Base-by-base conservation (phyloP, 2,329 filamentous ascomycete species). In the Annulohypoxylon truncatum region DNA sequence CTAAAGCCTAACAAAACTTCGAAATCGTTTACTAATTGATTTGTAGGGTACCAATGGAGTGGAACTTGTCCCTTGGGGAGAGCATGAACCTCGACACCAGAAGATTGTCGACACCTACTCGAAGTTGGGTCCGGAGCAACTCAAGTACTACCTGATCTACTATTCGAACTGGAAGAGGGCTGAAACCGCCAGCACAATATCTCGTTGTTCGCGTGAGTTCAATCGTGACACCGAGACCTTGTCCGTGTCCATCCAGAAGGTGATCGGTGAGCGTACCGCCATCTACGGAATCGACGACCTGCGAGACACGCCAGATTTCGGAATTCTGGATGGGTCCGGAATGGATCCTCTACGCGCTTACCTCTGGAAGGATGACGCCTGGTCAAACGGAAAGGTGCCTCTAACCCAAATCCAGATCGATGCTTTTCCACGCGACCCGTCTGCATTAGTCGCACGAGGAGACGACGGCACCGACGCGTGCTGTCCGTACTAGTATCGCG, bases 121-220 rank as follows among this genome's bases (percentile, higher is more conserved):
- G 70, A 87, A 87, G 75, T 78, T 87, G 6, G 77, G 79, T 3
- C 85, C 85, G 0, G 74, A 79, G 9, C 79, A 84, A 58, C 78
- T 88, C n/a, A 79, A 85, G 67, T 77, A 82, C 64, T 80, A 86
- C 60, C 79, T 87, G 44, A 78, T 82, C 26, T 79, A 82, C 56
- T 80, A 80, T 15, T 82, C 82, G 71, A 79, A 82, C 44, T 64
- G 48, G 29, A 81, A 81, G 20, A 82, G 81, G 50, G 76, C 75
- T 28, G 80, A 81, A 8, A 80, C 86, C 7, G 78, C 86, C 9
- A 69, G 73, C 4, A 80, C 81, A 56, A 77, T 84, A 3, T 79
- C 76, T 4, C 68, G 78, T 3, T 77, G 77, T 9, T 79, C 81
- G 18, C 79, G 80, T 2, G 76, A 77, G 42, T 82, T 87, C 50